Base-by-base conservation (phyloP, 2,329 filamentous ascomycete genomes). In the Sporothrix pseudoabietina region DNA sequence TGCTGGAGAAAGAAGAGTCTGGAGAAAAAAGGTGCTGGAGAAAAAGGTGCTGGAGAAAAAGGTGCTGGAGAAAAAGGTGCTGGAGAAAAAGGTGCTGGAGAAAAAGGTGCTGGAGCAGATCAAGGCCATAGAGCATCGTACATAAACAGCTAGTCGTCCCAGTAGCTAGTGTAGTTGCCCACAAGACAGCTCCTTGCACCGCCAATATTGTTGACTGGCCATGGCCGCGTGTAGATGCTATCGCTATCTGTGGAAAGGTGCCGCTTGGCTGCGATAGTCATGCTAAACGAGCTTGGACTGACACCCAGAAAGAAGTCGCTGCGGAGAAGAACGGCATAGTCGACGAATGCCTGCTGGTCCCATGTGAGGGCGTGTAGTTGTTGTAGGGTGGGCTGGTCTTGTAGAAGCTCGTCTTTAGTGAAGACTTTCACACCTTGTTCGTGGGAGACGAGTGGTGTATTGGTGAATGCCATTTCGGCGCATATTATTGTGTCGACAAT, bases 71-170 rank as follows among this genome's bases (percentile, higher is more conserved):
- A 26, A 26, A 26, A 26, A 26, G 26, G 2, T 26, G 26, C 26
- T 26, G 26, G 26, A 26, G 26, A 26, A 26, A 26, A 26, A 26
- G 26, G 26, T 26, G 26, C 26, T 26, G 26, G 26, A 26, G 26
- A 26, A 26, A 26, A 26, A 26, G 26, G 26, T 26, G 26, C 26
- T 26, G 26, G 26, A 26, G 26, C 26, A 26, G 26, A 26, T 78
- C 72, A 82, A n/a, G 82, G 82, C 83, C 83, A 84, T 76, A 84
- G 78, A 4, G 82, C 81, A 71, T 84, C 83, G 76, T 80, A 84
- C 81, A 86, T 84, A 75, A 84, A 86, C 73, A 85, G 79, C 84
- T 84, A 86, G 74, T 84, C 83, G 14, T 82, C 81, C 81, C 82
- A 86, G 77, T 85, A 86, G 61, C 79, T 80, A 5, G 83, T 80